A percentile compares a stretch with the other conserved stretches of the same genome.
phyloP scores from a whole-genome alignment of 164 flowering plant species.

The Pachysandra terminalis region DNA sequence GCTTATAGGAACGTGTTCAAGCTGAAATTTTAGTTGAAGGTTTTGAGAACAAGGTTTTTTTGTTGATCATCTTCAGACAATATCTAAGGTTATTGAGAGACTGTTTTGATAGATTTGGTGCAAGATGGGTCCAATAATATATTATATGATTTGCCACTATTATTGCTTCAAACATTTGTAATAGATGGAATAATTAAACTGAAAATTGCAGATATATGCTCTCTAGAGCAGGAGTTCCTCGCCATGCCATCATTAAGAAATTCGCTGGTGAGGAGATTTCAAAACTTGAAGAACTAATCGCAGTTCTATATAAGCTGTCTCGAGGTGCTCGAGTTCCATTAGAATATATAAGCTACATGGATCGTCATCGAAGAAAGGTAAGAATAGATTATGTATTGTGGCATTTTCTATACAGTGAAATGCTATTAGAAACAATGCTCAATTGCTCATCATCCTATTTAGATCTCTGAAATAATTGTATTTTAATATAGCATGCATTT shows the following conservation, averaged over 20 bases:
- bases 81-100: background rate
- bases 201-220: conserved; percentile 78
- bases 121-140: background rate
- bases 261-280: conserved; percentile 86
- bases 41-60: too few species aligned
- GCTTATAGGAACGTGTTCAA: too few species aligned
- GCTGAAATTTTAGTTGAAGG: too few species aligned
- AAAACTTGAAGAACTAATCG: conserved; percentile 55
- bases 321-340: conserved; percentile 90
- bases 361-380: conserved; percentile 95
- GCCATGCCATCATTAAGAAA: conserved; percentile 91
- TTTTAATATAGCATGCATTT: too few species aligned
- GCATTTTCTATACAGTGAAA: background rate
- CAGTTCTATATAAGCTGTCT: conserved; percentile 61
- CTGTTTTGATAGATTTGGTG: background rate
- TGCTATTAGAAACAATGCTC: background rate
- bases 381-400: conserved; percentile 1
- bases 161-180: conserved; percentile 5
- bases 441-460: background rate
- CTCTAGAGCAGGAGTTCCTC: conserved; percentile 87
- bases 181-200: conserved; percentile 4
- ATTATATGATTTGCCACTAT: background rate
- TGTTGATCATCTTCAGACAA: background rate
- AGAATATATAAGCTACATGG: conserved; percentile 69
- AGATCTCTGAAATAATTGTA: too few species aligned